Conservation (phyloP, 345 rosid genomes). For the Eucalyptus cloeziana region DNA sequence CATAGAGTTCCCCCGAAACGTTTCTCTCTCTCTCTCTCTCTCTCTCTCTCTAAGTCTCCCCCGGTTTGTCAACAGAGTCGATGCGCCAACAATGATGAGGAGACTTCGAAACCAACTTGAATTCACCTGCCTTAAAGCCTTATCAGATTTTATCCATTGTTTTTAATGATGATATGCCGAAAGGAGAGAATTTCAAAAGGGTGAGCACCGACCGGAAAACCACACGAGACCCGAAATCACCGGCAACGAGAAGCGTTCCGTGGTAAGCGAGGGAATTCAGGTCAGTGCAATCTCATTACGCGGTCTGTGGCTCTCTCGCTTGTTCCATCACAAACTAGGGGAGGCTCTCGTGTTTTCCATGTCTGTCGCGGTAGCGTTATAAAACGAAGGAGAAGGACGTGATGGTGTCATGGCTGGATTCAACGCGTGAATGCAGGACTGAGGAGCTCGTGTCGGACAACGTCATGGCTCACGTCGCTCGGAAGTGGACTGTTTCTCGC, state of each 20-base stretch:
- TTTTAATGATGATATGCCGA: not conserved
- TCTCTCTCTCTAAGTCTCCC: not conserved
- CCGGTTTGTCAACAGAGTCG: not conserved
- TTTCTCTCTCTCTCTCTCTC: not conserved
- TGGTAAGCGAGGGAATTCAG: not conserved
- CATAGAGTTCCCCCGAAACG: not conserved
- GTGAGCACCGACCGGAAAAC: not conserved
- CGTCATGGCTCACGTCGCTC: slow-evolving; percentile 9
- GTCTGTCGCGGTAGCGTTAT: not conserved
- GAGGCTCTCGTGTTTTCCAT: not conserved
- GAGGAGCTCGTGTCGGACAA: not conserved
- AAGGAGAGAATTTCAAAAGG: not conserved
- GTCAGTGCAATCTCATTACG: not conserved
- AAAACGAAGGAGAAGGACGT: not conserved
- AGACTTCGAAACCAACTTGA: not conserved
- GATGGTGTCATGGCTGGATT: not conserved
- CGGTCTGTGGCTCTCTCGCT: not conserved
- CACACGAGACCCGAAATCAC: not conserved
- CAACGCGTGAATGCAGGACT: not conserved
- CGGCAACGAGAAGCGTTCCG: not conserved
- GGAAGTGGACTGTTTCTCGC: not conserved
- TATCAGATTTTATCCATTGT: not conserved
- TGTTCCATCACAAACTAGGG: not conserved
- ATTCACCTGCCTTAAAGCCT: not conserved
- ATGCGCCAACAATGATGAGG: not conserved